Percentiles rank a stretch among this genome's conserved stretches.
These are phyloP conservation scores for Clathrospora elynae DNA, from an alignment of 2,329 filamentous ascomycete species.

Conservation along the genomic window DNA sequence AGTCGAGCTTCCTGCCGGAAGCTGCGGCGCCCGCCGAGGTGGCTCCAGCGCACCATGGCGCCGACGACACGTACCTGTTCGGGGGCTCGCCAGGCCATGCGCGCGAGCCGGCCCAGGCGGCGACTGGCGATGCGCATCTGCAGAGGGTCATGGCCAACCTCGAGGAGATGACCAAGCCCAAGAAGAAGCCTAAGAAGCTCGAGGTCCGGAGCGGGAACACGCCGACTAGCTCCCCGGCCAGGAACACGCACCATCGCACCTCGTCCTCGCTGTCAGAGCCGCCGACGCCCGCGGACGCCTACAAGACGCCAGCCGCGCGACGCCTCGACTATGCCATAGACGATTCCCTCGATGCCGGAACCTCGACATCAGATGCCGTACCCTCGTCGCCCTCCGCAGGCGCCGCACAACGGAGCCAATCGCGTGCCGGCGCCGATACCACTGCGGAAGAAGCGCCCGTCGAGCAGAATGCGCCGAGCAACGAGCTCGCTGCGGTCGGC, in stretches of 20 bases:
- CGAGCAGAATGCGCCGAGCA: constrained; percentile 6
- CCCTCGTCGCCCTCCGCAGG: constrained; percentile 53
- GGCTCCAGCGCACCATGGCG: constrained; percentile 38
- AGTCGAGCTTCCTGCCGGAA: constrained; percentile 67
- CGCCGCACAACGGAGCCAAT: constrained; percentile 44
- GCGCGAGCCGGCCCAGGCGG: constrained; percentile 23
- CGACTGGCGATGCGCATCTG: constrained; percentile 14
- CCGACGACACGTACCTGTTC: constrained; percentile 55
- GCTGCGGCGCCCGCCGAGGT: constrained; percentile 46
- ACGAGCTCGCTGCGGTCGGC: constrained; percentile 13
- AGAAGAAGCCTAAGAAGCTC: constrained; percentile 32
- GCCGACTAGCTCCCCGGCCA: constrained; percentile 18
- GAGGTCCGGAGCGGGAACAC: constrained; percentile 24
- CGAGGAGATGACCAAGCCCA: constrained; percentile 25
- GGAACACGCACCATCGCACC: constrained; percentile 24
- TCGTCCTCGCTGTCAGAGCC: constrained; percentile 40
- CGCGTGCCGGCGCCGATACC: constrained; percentile 21
- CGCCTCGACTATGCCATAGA: constrained; percentile 31
- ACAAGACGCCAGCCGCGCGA: constrained; percentile 49
- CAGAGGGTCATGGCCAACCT: constrained; percentile 25
- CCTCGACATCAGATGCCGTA: constrained; percentile 39
- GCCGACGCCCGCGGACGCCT: constrained; percentile 50
- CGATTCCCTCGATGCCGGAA: constrained; percentile 34
- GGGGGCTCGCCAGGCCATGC: constrained; percentile 46
- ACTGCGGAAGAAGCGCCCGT: constrained; percentile 3